Evolutionary conservation across 2,329 filamentous ascomycete genomes (phyloP).

Genomic region (Plectosphaerella cucumerina): DNA sequence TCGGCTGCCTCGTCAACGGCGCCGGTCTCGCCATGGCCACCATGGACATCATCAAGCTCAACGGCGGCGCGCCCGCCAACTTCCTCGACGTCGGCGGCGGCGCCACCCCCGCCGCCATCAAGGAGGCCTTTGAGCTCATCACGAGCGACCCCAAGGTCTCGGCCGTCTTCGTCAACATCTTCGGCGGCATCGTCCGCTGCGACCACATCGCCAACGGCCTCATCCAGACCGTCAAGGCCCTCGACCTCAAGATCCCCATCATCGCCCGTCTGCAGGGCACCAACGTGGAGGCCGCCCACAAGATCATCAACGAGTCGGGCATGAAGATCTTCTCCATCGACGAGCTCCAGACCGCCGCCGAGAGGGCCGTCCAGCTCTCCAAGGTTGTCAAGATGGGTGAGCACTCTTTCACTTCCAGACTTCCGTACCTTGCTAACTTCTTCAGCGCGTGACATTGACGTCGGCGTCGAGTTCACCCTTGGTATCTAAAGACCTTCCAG

Average conservation of each 20-base stretch:
- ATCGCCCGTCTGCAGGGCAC: conserved; percentile 97
- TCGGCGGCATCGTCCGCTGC: conserved; percentile 96
- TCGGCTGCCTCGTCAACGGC: conserved; percentile 98
- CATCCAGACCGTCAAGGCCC: conserved; percentile 88
- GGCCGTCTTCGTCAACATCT: conserved; percentile 99
- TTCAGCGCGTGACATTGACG: conserved; percentile 87
- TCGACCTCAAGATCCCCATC: conserved; percentile 95
- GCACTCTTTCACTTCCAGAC: conserved; percentile 20
- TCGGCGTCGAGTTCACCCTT: conserved; percentile 90
- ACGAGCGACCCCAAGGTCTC: conserved; percentile 97
- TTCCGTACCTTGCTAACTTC: conserved; percentile 11
- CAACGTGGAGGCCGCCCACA: conserved; percentile 93
- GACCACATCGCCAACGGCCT: conserved; percentile 95
- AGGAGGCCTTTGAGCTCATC: conserved; percentile 97
- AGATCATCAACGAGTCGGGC: conserved; percentile 92
- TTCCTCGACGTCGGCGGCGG: conserved; percentile 98
- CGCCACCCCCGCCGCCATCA: conserved; percentile 93
- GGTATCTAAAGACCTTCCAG: conserved; percentile 66
- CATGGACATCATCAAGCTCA: conserved; percentile 99
- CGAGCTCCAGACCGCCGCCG: conserved; percentile 92
- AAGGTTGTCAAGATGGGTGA: conserved; percentile 98
- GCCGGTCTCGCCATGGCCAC: conserved; percentile 99
- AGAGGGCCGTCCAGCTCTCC: conserved; percentile 98
- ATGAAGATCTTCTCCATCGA: conserved; percentile 99
- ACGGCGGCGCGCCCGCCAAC: conserved; percentile 93